A percentile compares a stretch with the other conserved stretches of the same genome.
These are phyloP conservation scores for Scutellaria baicalensis DNA, from an alignment of 257 asterid species.

Conservation along the genomic window DNA sequence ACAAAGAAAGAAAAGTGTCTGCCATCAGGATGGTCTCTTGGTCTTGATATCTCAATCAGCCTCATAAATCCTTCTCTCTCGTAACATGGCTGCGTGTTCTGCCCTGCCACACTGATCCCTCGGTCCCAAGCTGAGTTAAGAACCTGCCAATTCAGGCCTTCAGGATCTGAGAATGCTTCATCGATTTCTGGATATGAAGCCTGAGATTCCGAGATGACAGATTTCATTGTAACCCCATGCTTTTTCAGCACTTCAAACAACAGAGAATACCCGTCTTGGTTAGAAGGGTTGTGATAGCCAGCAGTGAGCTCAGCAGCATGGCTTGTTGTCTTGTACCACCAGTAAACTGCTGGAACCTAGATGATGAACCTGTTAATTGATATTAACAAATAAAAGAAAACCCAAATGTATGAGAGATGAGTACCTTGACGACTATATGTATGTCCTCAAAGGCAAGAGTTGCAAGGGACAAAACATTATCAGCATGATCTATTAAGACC, in stretches of 20 bases:
- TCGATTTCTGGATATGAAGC: slow-evolving; percentile 34
- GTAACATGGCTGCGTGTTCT: slow-evolving; percentile 42
- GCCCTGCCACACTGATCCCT: slow-evolving; percentile 55
- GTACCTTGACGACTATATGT: slow-evolving; percentile 55
- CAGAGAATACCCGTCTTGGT: slow-evolving; percentile 58
- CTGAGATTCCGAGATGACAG: slow-evolving; percentile 34
- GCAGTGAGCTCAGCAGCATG: slow-evolving; percentile 82
- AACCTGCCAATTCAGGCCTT: slow-evolving; percentile 72
- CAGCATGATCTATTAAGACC: slow-evolving; percentile 58
- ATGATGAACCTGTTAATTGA: slow-evolving; percentile 6
- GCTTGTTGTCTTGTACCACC: slow-evolving; percentile 76
- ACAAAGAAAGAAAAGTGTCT: slow-evolving; percentile 43
- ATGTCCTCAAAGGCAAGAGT: slow-evolving; percentile 52
- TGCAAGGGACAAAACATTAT: slow-evolving; percentile 55
- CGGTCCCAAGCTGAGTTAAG: slow-evolving; percentile 59
- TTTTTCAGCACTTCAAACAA: slow-evolving; percentile 50
- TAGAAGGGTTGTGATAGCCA: slow-evolving; percentile 55
- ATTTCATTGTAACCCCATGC: slow-evolving; percentile 39
- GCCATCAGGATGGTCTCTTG: slow-evolving; percentile 60
- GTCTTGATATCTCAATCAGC: slow-evolving; percentile 51
- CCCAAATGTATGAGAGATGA: background rate
- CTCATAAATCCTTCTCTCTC: slow-evolving; percentile 47
- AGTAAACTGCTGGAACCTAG: slow-evolving; percentile 60
- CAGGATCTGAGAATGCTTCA: slow-evolving; percentile 52
- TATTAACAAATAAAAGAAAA: background rate